A percentile compares a stretch with the other conserved stretches of the same genome.
Evolutionary conservation across 2,329 filamentous ascomycete species (phyloP).

Genomic region (Tolypocladium endophyticum): DNA sequence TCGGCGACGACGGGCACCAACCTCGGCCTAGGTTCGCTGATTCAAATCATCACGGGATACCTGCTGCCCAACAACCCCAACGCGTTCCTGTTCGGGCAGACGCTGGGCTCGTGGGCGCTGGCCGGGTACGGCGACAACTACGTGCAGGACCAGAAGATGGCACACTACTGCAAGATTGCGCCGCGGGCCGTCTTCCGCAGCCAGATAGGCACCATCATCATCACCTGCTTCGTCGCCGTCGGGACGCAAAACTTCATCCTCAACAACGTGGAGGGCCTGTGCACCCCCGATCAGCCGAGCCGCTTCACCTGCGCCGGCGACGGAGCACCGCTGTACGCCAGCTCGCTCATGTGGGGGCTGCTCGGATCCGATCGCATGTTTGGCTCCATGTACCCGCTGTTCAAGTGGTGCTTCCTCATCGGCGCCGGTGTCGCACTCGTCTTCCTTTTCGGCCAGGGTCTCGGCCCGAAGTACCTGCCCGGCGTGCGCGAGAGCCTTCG

Average conservation of each 20-base stretch:
- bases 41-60: constrained; percentile 27
- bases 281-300: constrained; percentile 20
- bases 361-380: constrained; percentile 38
- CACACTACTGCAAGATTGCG: constrained; percentile 39
- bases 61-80: constrained; percentile 13
- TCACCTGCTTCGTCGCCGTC: constrained; percentile 35
- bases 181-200: constrained; percentile 34
- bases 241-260: constrained; percentile 32
- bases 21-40: constrained; percentile 27
- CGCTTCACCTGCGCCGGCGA: constrained; percentile 38
- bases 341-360: constrained; percentile 32
- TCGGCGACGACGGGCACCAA: constrained; percentile 34
- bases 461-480: constrained; percentile 11
- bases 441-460: constrained; percentile 14
- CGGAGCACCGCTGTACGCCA: constrained; percentile 31
- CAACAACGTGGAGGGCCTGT: constrained; percentile 19
- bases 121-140: constrained; percentile 29
- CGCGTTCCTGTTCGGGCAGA: constrained; percentile 14
- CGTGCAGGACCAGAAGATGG: constrained; percentile 39
- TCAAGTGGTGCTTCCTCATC: constrained; percentile 30
- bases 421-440: constrained; percentile 23
- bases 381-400: constrained; percentile 27
- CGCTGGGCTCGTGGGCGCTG: constrained; percentile 10
- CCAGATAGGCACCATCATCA: constrained; percentile 33
- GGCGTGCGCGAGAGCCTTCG: constrained; percentile 20